phyloP scores from a whole-genome alignment of 345 rosid genomes.

The Brassica nigra region DNA sequence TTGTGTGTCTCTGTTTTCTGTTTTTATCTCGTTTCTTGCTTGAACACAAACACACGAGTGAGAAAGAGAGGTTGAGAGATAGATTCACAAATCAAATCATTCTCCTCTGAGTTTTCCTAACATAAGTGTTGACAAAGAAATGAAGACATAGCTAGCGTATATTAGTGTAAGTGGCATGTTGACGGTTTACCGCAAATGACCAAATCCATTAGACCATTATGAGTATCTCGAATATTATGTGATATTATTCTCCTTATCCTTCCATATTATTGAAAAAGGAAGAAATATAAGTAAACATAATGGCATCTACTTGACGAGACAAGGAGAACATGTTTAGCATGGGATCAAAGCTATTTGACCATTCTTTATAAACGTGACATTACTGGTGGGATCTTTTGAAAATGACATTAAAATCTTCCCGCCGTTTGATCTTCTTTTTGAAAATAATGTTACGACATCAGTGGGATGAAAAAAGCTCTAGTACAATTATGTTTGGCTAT shows the following conservation, averaged over 20 bases:
- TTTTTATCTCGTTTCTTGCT: not conserved
- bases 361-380: slow-evolving; percentile 32
- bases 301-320: slow-evolving; percentile 31
- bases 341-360: slow-evolving; percentile 30
- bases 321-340: slow-evolving; percentile 17
- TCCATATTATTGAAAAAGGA: not conserved
- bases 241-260: not conserved
- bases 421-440: slow-evolving; percentile 23
- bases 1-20: not conserved
- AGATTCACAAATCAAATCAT: not conserved
- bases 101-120: not conserved
- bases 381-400: slow-evolving; percentile 22
- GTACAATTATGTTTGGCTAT: slow-evolving; percentile 25
- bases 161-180: not conserved
- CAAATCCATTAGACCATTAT: not conserved
- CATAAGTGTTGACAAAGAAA: not conserved
- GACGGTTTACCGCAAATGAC: not conserved
- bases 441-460: not conserved
- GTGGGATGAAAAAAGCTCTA: not conserved
- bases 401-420: slow-evolving; percentile 27
- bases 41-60: not conserved
- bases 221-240: slow-evolving; percentile 13
- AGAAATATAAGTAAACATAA: not conserved
- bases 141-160: not conserved
- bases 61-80: not conserved